phyloP scores from a whole-genome alignment of 2,329 filamentous ascomycete genomes.

The Bipolaris sorokiniana region DNA sequence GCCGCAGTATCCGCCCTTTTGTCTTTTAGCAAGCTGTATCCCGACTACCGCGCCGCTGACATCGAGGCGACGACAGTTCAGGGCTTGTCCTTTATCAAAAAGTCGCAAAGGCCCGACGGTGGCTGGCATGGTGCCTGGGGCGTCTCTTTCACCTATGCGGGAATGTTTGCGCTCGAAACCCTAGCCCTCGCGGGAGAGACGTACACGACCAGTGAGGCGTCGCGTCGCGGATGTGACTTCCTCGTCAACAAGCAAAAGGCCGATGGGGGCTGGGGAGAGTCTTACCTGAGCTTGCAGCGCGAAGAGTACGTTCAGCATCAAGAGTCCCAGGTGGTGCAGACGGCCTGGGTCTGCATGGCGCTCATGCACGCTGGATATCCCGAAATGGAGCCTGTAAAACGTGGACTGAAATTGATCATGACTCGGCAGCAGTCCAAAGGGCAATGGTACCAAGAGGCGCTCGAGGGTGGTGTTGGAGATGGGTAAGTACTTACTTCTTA shows the following conservation, averaged over 20 bases:
- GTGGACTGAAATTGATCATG: slow-evolving; percentile 3
- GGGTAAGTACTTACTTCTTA: slow-evolving; percentile 6
- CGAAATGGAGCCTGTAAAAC: not conserved
- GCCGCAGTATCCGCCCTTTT: slow-evolving; percentile 1
- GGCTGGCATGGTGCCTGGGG: slow-evolving; percentile 10
- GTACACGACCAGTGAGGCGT: not conserved
- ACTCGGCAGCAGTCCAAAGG: slow-evolving; percentile 6
- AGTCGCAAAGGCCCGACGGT: slow-evolving; percentile 4
- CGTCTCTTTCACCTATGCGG: slow-evolving; percentile 10
- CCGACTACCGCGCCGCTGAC: slow-evolving; percentile 1
- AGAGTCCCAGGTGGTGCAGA: slow-evolving; percentile 4
- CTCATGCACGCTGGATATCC: slow-evolving; percentile 3
- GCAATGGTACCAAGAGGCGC: slow-evolving; percentile 1
- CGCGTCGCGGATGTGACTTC: slow-evolving; percentile 5
- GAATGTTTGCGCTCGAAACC: slow-evolving; percentile 10
- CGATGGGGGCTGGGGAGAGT: slow-evolving; percentile 15
- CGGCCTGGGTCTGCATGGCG: slow-evolving; percentile 3
- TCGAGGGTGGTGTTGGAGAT: slow-evolving; percentile 7
- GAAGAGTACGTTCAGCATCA: slow-evolving; percentile 5
- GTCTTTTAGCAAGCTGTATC: slow-evolving; percentile 1
- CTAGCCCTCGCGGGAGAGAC: slow-evolving; percentile 3
- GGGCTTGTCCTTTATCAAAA: not conserved
- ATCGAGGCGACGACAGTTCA: not conserved
- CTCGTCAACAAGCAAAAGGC: slow-evolving; percentile 4
- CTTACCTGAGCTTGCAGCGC: not conserved